Percentiles rank a stretch among this genome's conserved stretches.
These are phyloP conservation scores for Fusarium cicatricum DNA, from an alignment of 2,329 filamentous ascomycete species.

Conservation along the genomic window DNA sequence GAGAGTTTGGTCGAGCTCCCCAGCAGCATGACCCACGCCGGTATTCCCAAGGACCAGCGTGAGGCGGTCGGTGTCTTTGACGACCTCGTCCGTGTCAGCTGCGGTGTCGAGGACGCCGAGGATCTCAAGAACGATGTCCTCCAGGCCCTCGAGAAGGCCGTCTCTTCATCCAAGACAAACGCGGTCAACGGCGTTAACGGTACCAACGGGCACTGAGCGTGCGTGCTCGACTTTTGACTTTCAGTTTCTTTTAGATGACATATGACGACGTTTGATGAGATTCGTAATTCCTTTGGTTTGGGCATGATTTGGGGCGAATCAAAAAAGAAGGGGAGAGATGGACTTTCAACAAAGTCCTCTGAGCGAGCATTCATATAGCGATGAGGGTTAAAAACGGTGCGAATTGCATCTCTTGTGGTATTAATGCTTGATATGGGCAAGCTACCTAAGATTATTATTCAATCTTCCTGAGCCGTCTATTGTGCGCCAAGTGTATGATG, in stretches of 20 bases:
- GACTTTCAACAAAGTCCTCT: conserved; percentile 12
- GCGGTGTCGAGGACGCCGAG: conserved; percentile 88
- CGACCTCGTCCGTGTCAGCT: conserved; percentile 91
- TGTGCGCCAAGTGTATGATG: not conserved
- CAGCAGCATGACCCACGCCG: conserved; percentile 95
- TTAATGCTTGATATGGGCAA: conserved; percentile 33
- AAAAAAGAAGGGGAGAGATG: conserved; percentile 18
- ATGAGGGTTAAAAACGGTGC: conserved; percentile 21
- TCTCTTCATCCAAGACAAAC: conserved; percentile 49
- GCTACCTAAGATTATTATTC: conserved; percentile 31
- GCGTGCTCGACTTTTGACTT: conserved; percentile 2
- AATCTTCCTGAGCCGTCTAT: conserved; percentile 7
- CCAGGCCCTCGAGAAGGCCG: conserved; percentile 81
- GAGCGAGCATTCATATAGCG: conserved; percentile 34
- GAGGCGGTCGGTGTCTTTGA: conserved; percentile 95
- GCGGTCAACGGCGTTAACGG: conserved; percentile 45
- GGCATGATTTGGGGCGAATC: conserved; percentile 18
- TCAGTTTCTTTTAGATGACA: conserved; percentile 21
- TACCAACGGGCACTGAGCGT: conserved; percentile 31
- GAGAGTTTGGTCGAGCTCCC: conserved; percentile 93
- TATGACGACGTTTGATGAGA: conserved; percentile 34
- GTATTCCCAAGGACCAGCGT: conserved; percentile 88
- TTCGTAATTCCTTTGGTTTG: conserved; percentile 20
- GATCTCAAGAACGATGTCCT: conserved; percentile 85
- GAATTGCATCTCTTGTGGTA: conserved; percentile 29